Conservation (phyloP, 1,284 basidiomycete genomes). For the Somion occarium region DNA sequence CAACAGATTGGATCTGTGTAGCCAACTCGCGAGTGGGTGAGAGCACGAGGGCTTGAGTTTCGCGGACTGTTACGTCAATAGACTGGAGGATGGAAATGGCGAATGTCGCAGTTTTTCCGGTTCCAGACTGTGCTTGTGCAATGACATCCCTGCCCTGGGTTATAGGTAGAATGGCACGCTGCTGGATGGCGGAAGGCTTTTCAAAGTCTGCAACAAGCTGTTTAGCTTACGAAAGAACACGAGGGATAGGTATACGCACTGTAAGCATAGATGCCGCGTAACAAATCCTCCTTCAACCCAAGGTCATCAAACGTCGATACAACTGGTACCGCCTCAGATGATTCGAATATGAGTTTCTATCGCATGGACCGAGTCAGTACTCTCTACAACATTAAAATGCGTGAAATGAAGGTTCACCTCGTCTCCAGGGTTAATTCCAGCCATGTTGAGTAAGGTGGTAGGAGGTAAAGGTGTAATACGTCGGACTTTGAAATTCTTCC, state of each 20-base stretch:
- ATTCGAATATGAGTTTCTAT: constrained; percentile 89
- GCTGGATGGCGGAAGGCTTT: constrained; percentile 98
- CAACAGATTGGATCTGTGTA: constrained; percentile 98
- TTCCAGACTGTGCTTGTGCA: constrained; percentile 98
- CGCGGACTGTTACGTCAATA: constrained; percentile 93
- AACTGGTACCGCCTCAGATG: constrained; percentile 90
- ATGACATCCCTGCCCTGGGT: constrained; percentile 95
- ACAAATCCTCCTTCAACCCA: constrained; percentile 90
- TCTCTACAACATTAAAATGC: neutral
- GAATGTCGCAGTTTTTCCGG: constrained; percentile 99
- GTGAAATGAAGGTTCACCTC: constrained; percentile 42
- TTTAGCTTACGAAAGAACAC: constrained; percentile 1
- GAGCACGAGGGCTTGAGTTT: constrained; percentile 95
- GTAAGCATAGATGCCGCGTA: constrained; percentile 98
- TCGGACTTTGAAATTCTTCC: constrained; percentile 53
- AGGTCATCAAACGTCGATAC: constrained; percentile 90
- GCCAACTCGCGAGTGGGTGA: constrained; percentile 95
- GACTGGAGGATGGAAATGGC: constrained; percentile 92
- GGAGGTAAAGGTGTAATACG: constrained; percentile 33
- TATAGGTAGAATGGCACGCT: constrained; percentile 95
- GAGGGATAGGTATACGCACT: constrained; percentile 53
- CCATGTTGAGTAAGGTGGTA: constrained; percentile 45
- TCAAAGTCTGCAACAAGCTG: constrained; percentile 75
- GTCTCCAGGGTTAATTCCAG: constrained; percentile 74
- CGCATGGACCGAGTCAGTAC: constrained; percentile 5